Percentiles rank a stretch among this genome's conserved stretches.
These are phyloP conservation scores for Dichotomocladium elegans DNA, from an alignment of 371 early-diverging fungal genomes.

Conservation along the genomic window DNA sequence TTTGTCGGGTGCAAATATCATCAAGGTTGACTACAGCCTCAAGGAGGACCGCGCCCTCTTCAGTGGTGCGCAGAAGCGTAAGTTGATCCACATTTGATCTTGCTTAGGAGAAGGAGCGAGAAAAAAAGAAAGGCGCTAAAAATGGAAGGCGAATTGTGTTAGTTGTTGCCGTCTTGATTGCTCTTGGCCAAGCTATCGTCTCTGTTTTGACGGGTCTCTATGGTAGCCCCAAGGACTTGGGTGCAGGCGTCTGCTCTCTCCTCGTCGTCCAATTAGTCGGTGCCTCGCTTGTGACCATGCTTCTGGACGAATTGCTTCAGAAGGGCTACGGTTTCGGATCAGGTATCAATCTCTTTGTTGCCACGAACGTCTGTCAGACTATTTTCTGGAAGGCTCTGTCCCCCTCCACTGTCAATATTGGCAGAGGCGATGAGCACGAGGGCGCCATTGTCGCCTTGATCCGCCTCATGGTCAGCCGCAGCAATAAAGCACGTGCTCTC, in stretches of 20 bases:
- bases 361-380: slow-evolving; percentile 98
- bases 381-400: slow-evolving; percentile 99
- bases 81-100: slow-evolving; percentile 20
- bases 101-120: background rate
- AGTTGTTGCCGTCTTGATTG: slow-evolving; percentile 91
- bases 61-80: slow-evolving; percentile 96
- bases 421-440: slow-evolving; percentile 98
- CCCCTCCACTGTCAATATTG: slow-evolving; percentile 95
- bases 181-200: slow-evolving; percentile 96
- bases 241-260: slow-evolving; percentile 88
- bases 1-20: slow-evolving; percentile 92
- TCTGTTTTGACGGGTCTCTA: slow-evolving; percentile 98
- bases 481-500: slow-evolving; percentile 96
- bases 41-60: slow-evolving; percentile 99
- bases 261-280: slow-evolving; percentile 96
- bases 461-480: slow-evolving; percentile 93
- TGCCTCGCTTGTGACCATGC: slow-evolving; percentile 95
- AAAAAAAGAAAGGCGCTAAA: background rate
- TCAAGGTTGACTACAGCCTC: slow-evolving; percentile 96
- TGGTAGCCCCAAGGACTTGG: slow-evolving; percentile 94
- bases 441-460: slow-evolving; percentile 97
- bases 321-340: slow-evolving; percentile 99
- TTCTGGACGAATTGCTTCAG: slow-evolving; percentile 99
- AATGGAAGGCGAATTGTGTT: background rate
- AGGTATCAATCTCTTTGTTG: slow-evolving; percentile 99